Evolutionary conservation across 495 filamentous ascomycete genomes (phyloP).

Genomic region (Aspergillus panamensis): DNA sequence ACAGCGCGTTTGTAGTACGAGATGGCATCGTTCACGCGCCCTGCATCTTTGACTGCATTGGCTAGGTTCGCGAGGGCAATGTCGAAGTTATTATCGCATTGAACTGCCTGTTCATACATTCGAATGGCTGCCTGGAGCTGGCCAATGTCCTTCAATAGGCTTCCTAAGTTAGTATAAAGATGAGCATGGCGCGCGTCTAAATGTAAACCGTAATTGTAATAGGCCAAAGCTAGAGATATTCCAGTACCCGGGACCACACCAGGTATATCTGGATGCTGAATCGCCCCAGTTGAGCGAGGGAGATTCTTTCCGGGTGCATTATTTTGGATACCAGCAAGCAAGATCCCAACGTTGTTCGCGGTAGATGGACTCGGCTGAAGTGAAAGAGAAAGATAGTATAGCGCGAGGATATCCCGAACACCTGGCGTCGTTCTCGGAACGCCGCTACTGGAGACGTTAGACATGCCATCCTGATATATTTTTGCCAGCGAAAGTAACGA

Average conservation of each 20-base stretch:
- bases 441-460: conserved; percentile 61
- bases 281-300: conserved; percentile 33
- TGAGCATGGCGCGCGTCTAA: conserved; percentile 93
- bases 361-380: conserved; percentile 96
- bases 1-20: conserved; percentile 89
- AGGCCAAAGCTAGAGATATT: conserved; percentile 80
- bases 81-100: conserved; percentile 88
- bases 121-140: conserved; percentile 86
- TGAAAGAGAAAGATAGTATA: conserved; percentile 95
- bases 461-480: conserved; percentile 98
- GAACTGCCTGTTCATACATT: conserved; percentile 96
- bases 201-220: conserved; percentile 87
- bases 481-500: conserved; percentile 92
- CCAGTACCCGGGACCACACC: conserved; percentile 85
- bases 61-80: conserved; percentile 96
- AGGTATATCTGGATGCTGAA: conserved; percentile 56
- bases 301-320: conserved; percentile 46
- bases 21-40: conserved; percentile 88
- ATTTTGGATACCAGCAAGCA: conserved; percentile 91
- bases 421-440: conserved; percentile 61
- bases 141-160: conserved; percentile 93
- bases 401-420: conserved; percentile 87
- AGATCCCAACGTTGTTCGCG: conserved; percentile 96
- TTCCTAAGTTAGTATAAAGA: conserved; percentile 94
- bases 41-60: conserved; percentile 97